Evolutionary conservation across 345 rosid genomes (phyloP).

Genomic region (Kernera saxatilis): DNA sequence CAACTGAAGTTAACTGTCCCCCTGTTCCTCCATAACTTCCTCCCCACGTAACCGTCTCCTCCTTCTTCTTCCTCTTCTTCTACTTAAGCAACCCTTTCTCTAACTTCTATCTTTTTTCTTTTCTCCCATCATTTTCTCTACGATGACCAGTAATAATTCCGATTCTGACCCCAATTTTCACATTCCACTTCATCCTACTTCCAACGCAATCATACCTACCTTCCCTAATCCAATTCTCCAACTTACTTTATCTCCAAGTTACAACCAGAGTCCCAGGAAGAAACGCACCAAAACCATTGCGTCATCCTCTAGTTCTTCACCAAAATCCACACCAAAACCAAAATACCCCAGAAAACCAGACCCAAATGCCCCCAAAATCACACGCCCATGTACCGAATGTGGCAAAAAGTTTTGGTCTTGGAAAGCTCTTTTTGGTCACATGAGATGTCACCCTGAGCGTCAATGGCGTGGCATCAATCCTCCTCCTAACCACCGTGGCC

Average conservation of each 20-base stretch:
- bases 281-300: slow-evolving; percentile 41
- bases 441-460: slow-evolving; percentile 94
- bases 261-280: slow-evolving; percentile 37
- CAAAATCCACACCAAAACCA: slow-evolving; percentile 24
- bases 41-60: slow-evolving; percentile 24
- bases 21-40: slow-evolving; percentile 27
- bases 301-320: slow-evolving; percentile 11
- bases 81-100: slow-evolving; percentile 34
- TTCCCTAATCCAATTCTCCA: slow-evolving; percentile 17
- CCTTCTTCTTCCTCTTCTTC: slow-evolving; percentile 20
- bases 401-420: slow-evolving; percentile 85
- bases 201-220: slow-evolving; percentile 6
- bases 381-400: slow-evolving; percentile 84
- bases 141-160: slow-evolving; percentile 23
- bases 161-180: slow-evolving; percentile 23
- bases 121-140: neutral
- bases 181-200: slow-evolving; percentile 13
- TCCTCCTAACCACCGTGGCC: slow-evolving; percentile 40
- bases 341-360: slow-evolving; percentile 58
- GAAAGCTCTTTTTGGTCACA: slow-evolving; percentile 94
- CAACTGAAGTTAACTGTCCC: slow-evolving; percentile 30
- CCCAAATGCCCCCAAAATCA: slow-evolving; percentile 67
- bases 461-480: slow-evolving; percentile 80
- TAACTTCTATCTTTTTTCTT: slow-evolving; percentile 12
- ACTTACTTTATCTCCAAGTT: slow-evolving; percentile 28